A percentile compares a stretch with the other conserved stretches of the same genome.
These are phyloP conservation scores for Trichoderma semiorbis DNA, from an alignment of 2,329 filamentous ascomycete species.

Conservation along the genomic window DNA sequence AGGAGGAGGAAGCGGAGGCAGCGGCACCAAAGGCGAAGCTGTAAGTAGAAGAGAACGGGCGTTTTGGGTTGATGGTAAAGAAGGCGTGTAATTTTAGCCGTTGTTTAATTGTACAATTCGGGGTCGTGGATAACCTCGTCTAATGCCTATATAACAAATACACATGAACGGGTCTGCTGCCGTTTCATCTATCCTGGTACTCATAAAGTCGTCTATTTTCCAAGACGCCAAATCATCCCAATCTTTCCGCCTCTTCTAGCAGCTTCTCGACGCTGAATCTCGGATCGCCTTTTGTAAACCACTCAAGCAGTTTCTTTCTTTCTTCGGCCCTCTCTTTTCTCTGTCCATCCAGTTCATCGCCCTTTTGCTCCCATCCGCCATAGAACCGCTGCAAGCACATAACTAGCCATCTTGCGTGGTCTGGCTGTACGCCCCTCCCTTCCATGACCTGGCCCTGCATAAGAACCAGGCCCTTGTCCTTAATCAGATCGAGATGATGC, in stretches of 20 bases:
- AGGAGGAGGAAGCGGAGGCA: conserved; percentile 26
- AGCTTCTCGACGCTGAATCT: conserved; percentile 80
- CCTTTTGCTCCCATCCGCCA: conserved; percentile 56
- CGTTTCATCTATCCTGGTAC: background rate
- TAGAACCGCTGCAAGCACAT: conserved; percentile 97
- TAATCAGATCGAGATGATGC: conserved; percentile 78
- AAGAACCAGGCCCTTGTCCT: conserved; percentile 73
- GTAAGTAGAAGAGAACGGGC: conserved; percentile 23
- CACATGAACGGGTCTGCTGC: background rate
- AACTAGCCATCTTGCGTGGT: conserved; percentile 84
- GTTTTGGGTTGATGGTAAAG: background rate
- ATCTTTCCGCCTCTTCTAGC: conserved; percentile 83
- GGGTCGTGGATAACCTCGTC: background rate
- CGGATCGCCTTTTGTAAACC: conserved; percentile 75
- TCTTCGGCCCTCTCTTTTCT: conserved; percentile 56
- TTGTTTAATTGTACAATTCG: conserved; percentile 5
- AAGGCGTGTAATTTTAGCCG: background rate
- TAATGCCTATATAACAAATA: conserved; percentile 9
- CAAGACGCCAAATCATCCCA: conserved; percentile 42
- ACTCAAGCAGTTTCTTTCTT: conserved; percentile 69
- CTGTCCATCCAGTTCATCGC: conserved; percentile 32
- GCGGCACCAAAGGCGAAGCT: conserved; percentile 33
- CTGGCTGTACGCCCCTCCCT: conserved; percentile 69
- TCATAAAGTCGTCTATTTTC: background rate
- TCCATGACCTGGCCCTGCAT: conserved; percentile 80